These are phyloP conservation scores for Lignosus rhinocerotis DNA, from an alignment of 1,284 basidiomycete genomes.

Conservation along the genomic window DNA sequence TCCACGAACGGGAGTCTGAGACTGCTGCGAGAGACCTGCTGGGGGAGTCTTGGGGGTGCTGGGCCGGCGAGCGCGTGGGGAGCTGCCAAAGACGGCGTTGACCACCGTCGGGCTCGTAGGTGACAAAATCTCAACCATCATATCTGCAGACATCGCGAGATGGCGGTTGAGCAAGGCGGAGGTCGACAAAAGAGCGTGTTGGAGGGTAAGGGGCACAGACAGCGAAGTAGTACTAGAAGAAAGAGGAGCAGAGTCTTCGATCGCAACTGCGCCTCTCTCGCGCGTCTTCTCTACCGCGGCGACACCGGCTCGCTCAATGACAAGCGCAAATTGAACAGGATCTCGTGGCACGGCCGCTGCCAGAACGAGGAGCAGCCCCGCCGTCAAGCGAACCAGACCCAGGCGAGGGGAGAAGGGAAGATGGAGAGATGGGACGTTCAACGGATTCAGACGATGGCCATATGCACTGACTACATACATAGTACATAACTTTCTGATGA, in stretches of 20 bases:
- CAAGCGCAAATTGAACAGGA: slow-evolving; percentile 7
- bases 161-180: background rate
- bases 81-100: slow-evolving; percentile 24
- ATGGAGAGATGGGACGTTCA: background rate
- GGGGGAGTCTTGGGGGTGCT: slow-evolving; percentile 23
- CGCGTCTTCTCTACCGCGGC: background rate
- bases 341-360: background rate
- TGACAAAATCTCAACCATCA: slow-evolving; percentile 13
- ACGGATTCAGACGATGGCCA: background rate
- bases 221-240: background rate
- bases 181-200: background rate
- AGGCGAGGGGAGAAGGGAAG: background rate
- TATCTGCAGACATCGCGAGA: slow-evolving; percentile 9
- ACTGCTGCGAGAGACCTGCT: slow-evolving; percentile 3
- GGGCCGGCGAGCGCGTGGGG: slow-evolving; percentile 22
- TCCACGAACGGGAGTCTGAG: background rate
- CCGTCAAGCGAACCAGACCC: background rate
- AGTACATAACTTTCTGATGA: background rate
- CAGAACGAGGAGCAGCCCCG: background rate
- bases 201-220: background rate
- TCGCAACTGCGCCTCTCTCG: background rate
- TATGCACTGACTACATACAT: background rate
- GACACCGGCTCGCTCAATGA: slow-evolving; percentile 15
- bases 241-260: background rate
- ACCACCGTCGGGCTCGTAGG: slow-evolving; percentile 20